phyloP scores from a whole-genome alignment of 192 early-diverging fungal species.

The Backusella tarrabulga region DNA sequence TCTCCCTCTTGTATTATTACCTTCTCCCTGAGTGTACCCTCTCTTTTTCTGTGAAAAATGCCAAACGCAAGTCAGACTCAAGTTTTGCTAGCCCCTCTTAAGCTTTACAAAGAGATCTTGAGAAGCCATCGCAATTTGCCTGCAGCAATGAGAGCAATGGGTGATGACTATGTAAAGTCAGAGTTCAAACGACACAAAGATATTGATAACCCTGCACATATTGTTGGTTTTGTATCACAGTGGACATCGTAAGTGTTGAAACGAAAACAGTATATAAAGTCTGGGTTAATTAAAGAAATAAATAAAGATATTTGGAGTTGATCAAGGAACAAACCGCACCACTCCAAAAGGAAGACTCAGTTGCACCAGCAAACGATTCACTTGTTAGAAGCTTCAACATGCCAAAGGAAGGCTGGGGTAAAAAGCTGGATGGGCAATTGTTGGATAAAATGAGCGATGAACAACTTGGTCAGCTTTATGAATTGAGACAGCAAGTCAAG shows the following conservation, averaged over 20 bases:
- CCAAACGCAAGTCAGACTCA: constrained; percentile 17
- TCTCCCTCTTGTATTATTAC: background rate
- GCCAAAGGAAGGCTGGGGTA: constrained; percentile 24
- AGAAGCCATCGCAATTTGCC: constrained; percentile 49
- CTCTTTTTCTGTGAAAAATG: background rate
- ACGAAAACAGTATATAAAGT: background rate
- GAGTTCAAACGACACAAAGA: constrained; percentile 57
- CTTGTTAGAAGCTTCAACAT: constrained; percentile 16
- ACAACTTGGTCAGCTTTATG: constrained; percentile 57
- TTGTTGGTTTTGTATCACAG: constrained; percentile 56
- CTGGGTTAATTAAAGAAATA: background rate
- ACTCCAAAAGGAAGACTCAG: constrained; percentile 11
- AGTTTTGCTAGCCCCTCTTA: constrained; percentile 47
- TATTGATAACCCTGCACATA: constrained; percentile 53
- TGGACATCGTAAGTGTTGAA: constrained; percentile 46
- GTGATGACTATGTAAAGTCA: constrained; percentile 60
- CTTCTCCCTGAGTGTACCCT: background rate
- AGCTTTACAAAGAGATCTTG: constrained; percentile 54
- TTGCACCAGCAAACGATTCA: constrained; percentile 8
- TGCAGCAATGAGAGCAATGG: constrained; percentile 47
- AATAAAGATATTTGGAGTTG: constrained; percentile 25
- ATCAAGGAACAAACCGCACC: constrained; percentile 21
- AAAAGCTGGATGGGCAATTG: constrained; percentile 37
- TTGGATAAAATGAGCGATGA: constrained; percentile 57
- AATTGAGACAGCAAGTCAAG: constrained; percentile 48